Evolutionary conservation across 139 green algal genomes (phyloP).

Genomic region (Chara braunii): DNA sequence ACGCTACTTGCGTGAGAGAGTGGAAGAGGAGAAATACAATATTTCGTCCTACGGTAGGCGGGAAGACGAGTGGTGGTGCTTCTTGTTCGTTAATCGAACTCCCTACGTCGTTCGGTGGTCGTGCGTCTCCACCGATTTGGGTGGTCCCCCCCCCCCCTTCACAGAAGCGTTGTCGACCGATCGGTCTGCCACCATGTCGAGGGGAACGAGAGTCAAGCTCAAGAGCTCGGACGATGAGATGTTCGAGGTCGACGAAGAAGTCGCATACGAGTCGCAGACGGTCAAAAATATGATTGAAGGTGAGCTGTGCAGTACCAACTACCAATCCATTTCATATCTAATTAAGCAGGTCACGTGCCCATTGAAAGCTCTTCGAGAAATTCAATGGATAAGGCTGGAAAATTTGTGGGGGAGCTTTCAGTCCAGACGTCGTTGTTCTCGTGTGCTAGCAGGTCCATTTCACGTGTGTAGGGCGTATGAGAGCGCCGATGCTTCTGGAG

Average conservation of each 20-base stretch:
- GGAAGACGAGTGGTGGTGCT: neutral
- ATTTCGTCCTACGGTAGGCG: neutral
- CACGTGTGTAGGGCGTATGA: no score
- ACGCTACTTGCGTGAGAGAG: neutral
- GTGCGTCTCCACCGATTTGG: neutral
- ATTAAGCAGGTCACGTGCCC: neutral
- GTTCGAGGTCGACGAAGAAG: constrained; percentile 47
- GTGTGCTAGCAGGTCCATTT: no score
- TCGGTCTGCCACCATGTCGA: no score
- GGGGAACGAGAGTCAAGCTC: constrained; percentile 38
- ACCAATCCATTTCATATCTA: no score
- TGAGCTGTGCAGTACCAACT: constrained; percentile 5
- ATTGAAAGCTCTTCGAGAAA: no score
- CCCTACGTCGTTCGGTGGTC: neutral
- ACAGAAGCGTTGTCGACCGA: no score
- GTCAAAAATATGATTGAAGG: constrained; percentile 52
- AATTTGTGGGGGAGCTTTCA: no score
- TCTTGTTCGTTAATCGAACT: neutral
- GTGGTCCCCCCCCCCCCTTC: no score
- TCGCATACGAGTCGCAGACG: constrained; percentile 40
- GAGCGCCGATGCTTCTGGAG: no score
- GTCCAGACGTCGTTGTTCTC: no score
- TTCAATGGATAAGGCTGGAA: no score
- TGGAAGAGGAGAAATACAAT: constrained; percentile 2
- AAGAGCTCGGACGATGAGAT: constrained; percentile 46